Evolutionary conservation across 192 early-diverging fungal species (phyloP), one percentile per base, ranked within the genome.

Genomic region (Linnemannia elongata): DNA sequence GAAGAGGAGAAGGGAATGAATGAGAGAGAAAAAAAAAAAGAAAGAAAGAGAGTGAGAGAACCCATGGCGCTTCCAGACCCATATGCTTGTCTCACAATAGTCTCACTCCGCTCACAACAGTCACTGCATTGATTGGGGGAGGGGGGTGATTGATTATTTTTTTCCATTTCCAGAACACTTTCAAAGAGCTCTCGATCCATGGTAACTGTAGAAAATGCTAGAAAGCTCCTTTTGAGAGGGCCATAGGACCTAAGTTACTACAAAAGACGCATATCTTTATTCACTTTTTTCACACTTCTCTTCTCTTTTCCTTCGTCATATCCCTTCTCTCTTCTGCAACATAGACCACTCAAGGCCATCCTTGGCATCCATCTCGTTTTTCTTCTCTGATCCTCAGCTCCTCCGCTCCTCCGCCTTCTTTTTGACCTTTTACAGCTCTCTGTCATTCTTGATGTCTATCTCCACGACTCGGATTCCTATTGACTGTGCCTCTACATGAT

Each of bases 41-140:
- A 74, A 49, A 3, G 47, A 49, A 42, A 36, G 33, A 38, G 27
- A 30, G 12, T 8, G 54, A 55, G 20, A 20, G 17, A 13, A 6
- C 36, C 10, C 38, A 13, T 22, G 35, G 35, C 39, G 38, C 30
- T 24, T 24, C 35, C 36, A 10, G 70, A 27, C n/a, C 30, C 12
- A 10, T 7, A 30, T 4, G 60, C 60, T 35, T 66, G 60, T 66
- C 60, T 66, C 30, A 33, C 60, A 66, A 66, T 35, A 35, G 33
- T 66, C 60, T 66, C 60, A 66, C 60, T 66, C 60, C 60, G 60
- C 60, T 33, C 60, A 33, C 33, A 66, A 66, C 60, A 66, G 60
- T 66, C 60, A 66, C 60, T 33, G 22, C 54, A 55, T 22, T 22
- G 54, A 22, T 55, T 6, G 0, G 60, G 27, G 12, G 4, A 12